Base-by-base conservation (phyloP, 768 basidiomycete genomes). In the Russula virescens region DNA sequence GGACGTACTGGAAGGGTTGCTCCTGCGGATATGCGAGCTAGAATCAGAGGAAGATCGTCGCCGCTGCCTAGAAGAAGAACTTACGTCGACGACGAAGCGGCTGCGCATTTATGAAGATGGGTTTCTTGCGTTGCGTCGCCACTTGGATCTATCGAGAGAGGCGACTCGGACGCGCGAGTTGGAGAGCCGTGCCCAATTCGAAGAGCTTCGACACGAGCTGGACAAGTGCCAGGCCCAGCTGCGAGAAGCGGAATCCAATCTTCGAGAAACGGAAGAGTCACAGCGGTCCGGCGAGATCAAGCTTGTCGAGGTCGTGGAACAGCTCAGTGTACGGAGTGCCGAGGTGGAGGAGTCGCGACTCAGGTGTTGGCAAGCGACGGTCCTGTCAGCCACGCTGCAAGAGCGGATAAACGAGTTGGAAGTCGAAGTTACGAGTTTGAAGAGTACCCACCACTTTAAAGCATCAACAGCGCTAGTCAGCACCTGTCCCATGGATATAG, bases 341-440 rank as follows among this genome's bases (percentile, higher is more conserved):
- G 42, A 25, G 8, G 55, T 21, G 1, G 49, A 57, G 34, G 42
- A 23, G 19, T 26, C 42, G 11, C 19, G 28, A 23, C 34, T 51
- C 42, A 57, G 35, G 34, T 25, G 34, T 28, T 45, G 42, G 26
- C 55, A 57, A 48, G 61, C 13, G 40, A 9, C 19, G 25, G 28
- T 35, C 23, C 25, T 62, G 5, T 51, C 55, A 9, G 34, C 55
- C 7, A n/a, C 42, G 14, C 43, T 57, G 25, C 55, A 5, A 23
- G 49, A 62, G 42, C 61, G 61, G 23, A 18, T 57, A 35, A 35
- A 0, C 3, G 34, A 45, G 7, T 45, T 62, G 8, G 61, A 61
- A 49, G 60, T 38, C 35, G 14, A 61, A 42, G 54, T 61, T 14
- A n/a, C 42, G 46, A 42, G 8, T n/a, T 49, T 61, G 26, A 56